phyloP scores from a whole-genome alignment of 2,329 filamentous ascomycete genomes.

The Zasmidium citrigriseum region DNA sequence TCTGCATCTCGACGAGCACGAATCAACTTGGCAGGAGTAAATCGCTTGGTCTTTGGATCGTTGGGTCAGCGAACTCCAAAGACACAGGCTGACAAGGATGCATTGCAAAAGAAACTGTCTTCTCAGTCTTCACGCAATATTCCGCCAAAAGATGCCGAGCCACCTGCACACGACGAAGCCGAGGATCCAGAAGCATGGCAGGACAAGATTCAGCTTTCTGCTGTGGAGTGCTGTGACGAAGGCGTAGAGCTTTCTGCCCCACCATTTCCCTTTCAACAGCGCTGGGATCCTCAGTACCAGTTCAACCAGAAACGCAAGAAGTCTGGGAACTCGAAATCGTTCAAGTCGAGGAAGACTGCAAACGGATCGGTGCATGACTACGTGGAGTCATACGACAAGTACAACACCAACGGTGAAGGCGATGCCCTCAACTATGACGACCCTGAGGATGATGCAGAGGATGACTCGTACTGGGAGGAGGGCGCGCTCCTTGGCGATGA shows the following conservation, averaged over 20 bases:
- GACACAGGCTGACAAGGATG: constrained; percentile 67
- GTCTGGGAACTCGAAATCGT: constrained; percentile 43
- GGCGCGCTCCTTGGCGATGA: constrained; percentile 26
- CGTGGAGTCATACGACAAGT: constrained; percentile 41
- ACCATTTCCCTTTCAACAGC: constrained; percentile 84
- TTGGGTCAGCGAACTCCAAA: constrained; percentile 70
- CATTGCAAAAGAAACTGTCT: constrained; percentile 49
- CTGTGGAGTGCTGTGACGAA: constrained; percentile 81
- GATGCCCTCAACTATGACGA: constrained; percentile 48
- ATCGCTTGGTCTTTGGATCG: constrained; percentile 70
- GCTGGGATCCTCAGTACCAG: constrained; percentile 76
- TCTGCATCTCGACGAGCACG: constrained; percentile 38
- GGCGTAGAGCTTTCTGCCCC: constrained; percentile 70
- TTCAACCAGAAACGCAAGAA: constrained; percentile 36
- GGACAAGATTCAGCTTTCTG: constrained; percentile 70
- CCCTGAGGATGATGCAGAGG: constrained; percentile 32
- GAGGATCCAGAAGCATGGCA: constrained; percentile 69
- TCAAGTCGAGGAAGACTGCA: constrained; percentile 56
- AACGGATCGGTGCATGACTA: constrained; percentile 41
- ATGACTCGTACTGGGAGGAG: constrained; percentile 33
- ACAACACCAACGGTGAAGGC: constrained; percentile 34
- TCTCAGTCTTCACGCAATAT: constrained; percentile 17
- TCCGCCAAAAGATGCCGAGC: constrained; percentile 4
- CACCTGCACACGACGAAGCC: constrained; percentile 27
- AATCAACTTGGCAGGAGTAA: constrained; percentile 62